Evolutionary conservation across 2,329 filamentous ascomycete species (phyloP).

Genomic region (Fusarium clavum): DNA sequence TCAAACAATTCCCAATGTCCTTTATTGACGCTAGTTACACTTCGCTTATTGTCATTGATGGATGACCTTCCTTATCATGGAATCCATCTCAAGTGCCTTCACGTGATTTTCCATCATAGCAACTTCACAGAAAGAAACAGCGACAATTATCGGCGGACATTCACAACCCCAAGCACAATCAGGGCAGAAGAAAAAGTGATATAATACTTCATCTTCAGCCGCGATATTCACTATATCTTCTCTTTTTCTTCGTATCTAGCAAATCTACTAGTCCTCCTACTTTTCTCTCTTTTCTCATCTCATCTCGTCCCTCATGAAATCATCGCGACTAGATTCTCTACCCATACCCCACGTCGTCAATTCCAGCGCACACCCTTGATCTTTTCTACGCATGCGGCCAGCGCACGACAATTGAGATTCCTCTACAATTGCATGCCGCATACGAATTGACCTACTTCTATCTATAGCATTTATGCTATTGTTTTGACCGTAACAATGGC

Average conservation of each 20-base stretch:
- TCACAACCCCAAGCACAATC: conserved; percentile 12
- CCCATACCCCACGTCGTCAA: conserved; percentile 32
- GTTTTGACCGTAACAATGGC: conserved; percentile 51
- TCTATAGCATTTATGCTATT: conserved; percentile 9
- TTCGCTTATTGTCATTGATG: background rate
- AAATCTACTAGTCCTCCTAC: background rate
- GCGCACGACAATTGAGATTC: background rate
- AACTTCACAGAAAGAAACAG: conserved; percentile 8
- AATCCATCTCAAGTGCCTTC: conserved; percentile 10
- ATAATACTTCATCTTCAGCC: background rate
- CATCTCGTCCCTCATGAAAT: conserved; percentile 24
- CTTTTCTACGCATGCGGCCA: conserved; percentile 9
- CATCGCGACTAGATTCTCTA: conserved; percentile 23
- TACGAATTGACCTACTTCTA: conserved; percentile 8
- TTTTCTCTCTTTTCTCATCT: background rate
- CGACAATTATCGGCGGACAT: conserved; percentile 15
- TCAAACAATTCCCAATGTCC: background rate
- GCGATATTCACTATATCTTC: background rate
- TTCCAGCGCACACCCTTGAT: conserved; percentile 29
- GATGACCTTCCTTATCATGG: background rate
- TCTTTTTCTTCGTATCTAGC: background rate
- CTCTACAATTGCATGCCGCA: background rate
- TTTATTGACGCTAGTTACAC: conserved; percentile 11
- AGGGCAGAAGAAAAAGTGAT: background rate
- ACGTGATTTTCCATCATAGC: conserved; percentile 34